Evolutionary conservation across 768 basidiomycete genomes (phyloP), one percentile per base, ranked within the genome.

Genomic region (Pleurotus giganteus): DNA sequence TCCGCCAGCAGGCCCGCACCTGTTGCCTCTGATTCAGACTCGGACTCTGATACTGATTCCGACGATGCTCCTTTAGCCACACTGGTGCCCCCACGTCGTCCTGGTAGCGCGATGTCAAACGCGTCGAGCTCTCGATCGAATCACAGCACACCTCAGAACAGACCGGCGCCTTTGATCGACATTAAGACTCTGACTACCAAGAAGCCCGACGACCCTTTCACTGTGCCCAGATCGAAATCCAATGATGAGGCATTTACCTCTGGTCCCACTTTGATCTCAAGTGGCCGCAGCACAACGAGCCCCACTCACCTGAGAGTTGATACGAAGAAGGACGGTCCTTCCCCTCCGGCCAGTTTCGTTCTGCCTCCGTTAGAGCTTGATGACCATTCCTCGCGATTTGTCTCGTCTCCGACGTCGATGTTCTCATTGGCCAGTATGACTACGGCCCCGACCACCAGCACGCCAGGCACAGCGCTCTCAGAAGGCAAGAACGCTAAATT

Each of bases 41-140:
- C 72, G 42, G 71, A 58, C 60, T 65, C 67, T 6, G 65, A 76
- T 55, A 74, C 74, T 29, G 80, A 77, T 23, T 83, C 81, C 50
- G 80, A 87, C 55, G 74, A 85, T 59, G 79, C 83, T 1, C 89
- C 89, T 11, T 74, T 92, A 31, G 84, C 86, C 0, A 75, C 71
- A 1, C 73, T 89, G 31, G 70, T 88, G 5, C 74, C 74, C 0
- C 88, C 89, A 9, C 78, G 74, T 45, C 77, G 89, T 31, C 88
- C 89, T 13, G 87, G 85, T 15, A 88, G 85, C 58, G 76, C 85
- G 15, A 66, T 77, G 56, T 81, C 80, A 5, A 69, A 71, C 5
- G 67, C 68, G 53, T 74, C 74, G 15, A 69, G 64, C 56, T 46
- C 60, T 66, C 24, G 58, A 66, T 39, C 64, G 65, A 28, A 19